Evolutionary conservation across 352 stramenopile species (phyloP).

Genomic region (Phytopythium chamaehyphon): DNA sequence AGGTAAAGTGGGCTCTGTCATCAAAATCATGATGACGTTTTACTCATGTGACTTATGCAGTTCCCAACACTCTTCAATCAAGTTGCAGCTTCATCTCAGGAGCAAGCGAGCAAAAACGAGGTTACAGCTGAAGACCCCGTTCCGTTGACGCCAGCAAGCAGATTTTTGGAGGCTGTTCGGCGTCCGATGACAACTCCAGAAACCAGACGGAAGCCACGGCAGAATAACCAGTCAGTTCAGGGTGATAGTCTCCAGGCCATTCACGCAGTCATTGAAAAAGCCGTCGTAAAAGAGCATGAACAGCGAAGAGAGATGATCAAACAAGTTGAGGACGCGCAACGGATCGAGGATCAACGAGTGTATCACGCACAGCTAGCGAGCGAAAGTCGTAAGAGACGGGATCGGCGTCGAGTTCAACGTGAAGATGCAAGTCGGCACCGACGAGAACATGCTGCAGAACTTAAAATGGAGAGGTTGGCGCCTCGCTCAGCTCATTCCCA

Average conservation of each 20-base stretch:
- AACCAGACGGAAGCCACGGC: background rate
- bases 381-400: slow-evolving; percentile 41
- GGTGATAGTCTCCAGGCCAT: background rate
- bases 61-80: slow-evolving; percentile 16
- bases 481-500: background rate
- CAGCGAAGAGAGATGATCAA: slow-evolving; percentile 23
- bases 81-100: background rate
- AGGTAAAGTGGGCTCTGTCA: too few species aligned
- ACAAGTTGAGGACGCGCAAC: slow-evolving; percentile 27
- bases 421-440: slow-evolving; percentile 27
- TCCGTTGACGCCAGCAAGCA: too few species aligned
- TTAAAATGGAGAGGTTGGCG: slow-evolving; percentile 11
- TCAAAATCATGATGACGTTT: too few species aligned
- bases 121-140: background rate
- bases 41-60: slow-evolving; percentile 1
- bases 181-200: too few species aligned
- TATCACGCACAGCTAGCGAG: slow-evolving; percentile 38
- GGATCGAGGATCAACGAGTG: slow-evolving; percentile 46
- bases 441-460: slow-evolving; percentile 21
- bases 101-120: background rate
- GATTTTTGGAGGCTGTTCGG: too few species aligned
- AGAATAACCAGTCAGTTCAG: too few species aligned
- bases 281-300: slow-evolving; percentile 19
- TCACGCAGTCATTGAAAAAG: background rate
- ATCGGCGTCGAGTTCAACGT: slow-evolving; percentile 25